Evolutionary conservation across 331 rosid genomes (phyloP).

Genomic region (Quercus lobata): DNA sequence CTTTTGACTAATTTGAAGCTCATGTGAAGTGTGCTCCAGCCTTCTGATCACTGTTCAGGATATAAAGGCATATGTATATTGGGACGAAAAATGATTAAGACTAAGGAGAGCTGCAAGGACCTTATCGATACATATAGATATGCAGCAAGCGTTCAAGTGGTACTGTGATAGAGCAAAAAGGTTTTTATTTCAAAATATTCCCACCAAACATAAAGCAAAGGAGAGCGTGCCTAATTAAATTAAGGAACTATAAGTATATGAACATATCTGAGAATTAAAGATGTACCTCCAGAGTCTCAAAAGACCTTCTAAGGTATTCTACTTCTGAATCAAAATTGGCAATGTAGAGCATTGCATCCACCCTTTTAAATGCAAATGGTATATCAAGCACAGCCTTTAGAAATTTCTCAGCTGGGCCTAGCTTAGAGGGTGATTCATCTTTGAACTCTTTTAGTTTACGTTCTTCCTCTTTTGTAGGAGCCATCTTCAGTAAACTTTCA

Average conservation of each 20-base stretch:
- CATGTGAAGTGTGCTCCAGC: neutral
- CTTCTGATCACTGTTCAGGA: neutral
- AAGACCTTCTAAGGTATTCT: conserved; percentile 69
- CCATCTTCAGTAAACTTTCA: conserved; percentile 87
- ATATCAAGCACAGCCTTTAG: conserved; percentile 79
- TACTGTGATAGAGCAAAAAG: neutral
- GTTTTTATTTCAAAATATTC: neutral
- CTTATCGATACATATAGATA: neutral
- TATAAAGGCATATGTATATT: neutral
- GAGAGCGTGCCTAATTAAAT: neutral
- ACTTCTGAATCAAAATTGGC: conserved; percentile 89
- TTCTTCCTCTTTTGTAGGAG: conserved; percentile 86
- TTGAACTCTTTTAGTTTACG: conserved; percentile 62
- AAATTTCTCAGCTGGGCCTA: conserved; percentile 95
- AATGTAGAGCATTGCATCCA: conserved; percentile 90
- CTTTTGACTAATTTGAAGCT: neutral
- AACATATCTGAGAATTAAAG: conserved; percentile 1
- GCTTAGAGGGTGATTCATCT: conserved; percentile 77
- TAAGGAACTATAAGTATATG: neutral
- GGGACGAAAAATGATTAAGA: neutral
- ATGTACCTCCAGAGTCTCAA: conserved; percentile 70
- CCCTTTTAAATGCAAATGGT: conserved; percentile 87
- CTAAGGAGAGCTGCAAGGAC: neutral
- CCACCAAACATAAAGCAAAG: neutral
- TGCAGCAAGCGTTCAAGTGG: neutral